Percentiles rank a stretch among this genome's conserved stretches.
Evolutionary conservation across 2,329 filamentous ascomycete species (phyloP).

Genomic region (Colletotrichum sp.): DNA sequence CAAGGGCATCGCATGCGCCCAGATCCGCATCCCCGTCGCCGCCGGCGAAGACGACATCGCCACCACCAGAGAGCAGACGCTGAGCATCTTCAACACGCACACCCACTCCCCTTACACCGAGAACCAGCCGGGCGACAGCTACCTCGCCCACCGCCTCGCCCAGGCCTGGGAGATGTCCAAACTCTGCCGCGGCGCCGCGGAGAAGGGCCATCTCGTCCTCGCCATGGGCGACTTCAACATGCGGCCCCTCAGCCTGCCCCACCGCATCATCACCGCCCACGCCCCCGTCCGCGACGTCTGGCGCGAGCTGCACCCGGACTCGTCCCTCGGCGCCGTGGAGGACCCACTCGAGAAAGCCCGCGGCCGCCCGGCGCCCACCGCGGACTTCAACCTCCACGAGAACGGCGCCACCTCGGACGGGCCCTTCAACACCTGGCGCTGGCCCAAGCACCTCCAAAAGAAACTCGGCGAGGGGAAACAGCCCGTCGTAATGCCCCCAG

Average conservation of each 20-base stretch:
- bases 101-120: slow-evolving; percentile 85
- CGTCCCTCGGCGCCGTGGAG: slow-evolving; percentile 76
- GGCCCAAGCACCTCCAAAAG: slow-evolving; percentile 75
- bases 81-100: slow-evolving; percentile 89
- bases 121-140: slow-evolving; percentile 77
- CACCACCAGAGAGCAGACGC: slow-evolving; percentile 60
- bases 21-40: slow-evolving; percentile 51
- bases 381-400: slow-evolving; percentile 75
- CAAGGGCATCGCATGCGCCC: slow-evolving; percentile 87
- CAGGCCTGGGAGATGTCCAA: slow-evolving; percentile 97
- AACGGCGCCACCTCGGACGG: slow-evolving; percentile 91
- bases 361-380: slow-evolving; percentile 72
- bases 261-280: slow-evolving; percentile 81
- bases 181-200: slow-evolving; percentile 80
- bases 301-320: slow-evolving; percentile 83
- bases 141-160: slow-evolving; percentile 87
- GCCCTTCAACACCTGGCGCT: slow-evolving; percentile 91
- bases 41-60: not conserved
- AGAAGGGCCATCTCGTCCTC: slow-evolving; percentile 82
- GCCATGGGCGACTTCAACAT: slow-evolving; percentile 97
- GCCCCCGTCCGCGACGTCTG: slow-evolving; percentile 83
- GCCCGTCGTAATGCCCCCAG: slow-evolving; percentile 64
- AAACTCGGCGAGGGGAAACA: slow-evolving; percentile 68
- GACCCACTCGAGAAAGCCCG: slow-evolving; percentile 72
- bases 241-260: slow-evolving; percentile 84